Evolutionary conservation across 352 stramenopile genomes (phyloP), one percentile per base, ranked within the genome.

Genomic region (Sclerospora graminicola): DNA sequence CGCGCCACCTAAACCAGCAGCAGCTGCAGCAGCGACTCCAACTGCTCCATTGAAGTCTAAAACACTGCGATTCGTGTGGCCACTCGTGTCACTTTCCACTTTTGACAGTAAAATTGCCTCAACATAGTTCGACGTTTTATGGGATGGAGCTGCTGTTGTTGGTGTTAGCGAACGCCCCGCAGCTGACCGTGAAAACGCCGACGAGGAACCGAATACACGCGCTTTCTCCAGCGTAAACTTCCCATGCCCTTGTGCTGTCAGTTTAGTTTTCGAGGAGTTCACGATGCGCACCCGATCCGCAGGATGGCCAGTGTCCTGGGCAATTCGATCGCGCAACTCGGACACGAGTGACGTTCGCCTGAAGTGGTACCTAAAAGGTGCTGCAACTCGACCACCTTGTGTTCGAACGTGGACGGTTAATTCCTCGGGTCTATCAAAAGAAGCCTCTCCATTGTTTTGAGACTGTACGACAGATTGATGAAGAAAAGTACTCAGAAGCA

Each of bases 401-500:
- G 69, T 83, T 36, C 72, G 70, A 40, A 87, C 69, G 36, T 87
- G 70, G 14, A 87, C 75, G 4, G 63, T 64, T 8, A 87, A 57
- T 24, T 80, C 71, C 60, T 85, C 70, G 1, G 55, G 54, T 1
- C 55, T 62, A 53, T 79, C 57, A 38, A 66, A 58, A 2, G 50
- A 59, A 7, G 42, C 26, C n/a, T 46, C 54, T 49, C 33, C 48
- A 11, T n/a, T 30, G 14, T 58, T 32, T 42, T 54, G 59, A 29
- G 48, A 35, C 21, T 82, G 63, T 5, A 73, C 56, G 11, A 73
- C 56, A 4, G 66, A 82, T 43, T 90, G 77, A 21, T 73, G 57
- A 9, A 94, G 43, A 54, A 94, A 83, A 13, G 79, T 90, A 26
- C 67, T 80, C n/a, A 94, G 55, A 29, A 94, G 18, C 4, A 78